phyloP scores from a whole-genome alignment of 768 basidiomycete species.

The Psilocybe sp. region DNA sequence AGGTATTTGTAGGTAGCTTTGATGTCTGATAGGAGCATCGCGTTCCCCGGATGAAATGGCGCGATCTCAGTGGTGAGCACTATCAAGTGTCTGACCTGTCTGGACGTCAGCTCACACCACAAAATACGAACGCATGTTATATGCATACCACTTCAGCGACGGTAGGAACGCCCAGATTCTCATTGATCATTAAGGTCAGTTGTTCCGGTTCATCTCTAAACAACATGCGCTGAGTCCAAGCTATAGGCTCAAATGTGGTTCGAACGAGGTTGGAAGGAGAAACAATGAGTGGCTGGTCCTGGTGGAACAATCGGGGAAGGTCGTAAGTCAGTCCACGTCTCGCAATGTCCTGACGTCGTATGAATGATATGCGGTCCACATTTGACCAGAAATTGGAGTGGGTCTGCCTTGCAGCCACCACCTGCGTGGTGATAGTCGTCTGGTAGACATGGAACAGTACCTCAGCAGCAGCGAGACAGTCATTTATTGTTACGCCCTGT shows the following conservation, averaged over 20 bases:
- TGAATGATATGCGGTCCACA: conserved; percentile 34
- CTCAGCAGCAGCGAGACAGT: neutral
- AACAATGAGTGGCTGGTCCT: conserved; percentile 6
- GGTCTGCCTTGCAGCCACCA: conserved; percentile 1
- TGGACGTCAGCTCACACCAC: neutral
- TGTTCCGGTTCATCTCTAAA: conserved; percentile 13
- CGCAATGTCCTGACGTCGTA: conserved; percentile 24
- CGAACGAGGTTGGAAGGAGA: conserved; percentile 16
- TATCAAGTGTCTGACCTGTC: conserved; percentile 13
- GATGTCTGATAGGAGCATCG: conserved; percentile 14
- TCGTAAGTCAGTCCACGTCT: conserved; percentile 10
- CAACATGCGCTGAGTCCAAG: conserved; percentile 21
- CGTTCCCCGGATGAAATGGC: conserved; percentile 5
- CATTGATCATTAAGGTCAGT: conserved; percentile 10
- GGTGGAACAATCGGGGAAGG: conserved; percentile 1
- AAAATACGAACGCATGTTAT: too few species aligned
- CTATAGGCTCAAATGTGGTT: conserved; percentile 14
- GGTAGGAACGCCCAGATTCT: conserved; percentile 15
- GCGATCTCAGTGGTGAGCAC: conserved; percentile 15
- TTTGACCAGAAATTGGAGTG: neutral
- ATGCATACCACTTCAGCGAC: conserved; percentile 19
- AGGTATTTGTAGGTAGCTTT: conserved; percentile 23
- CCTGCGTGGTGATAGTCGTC: conserved; percentile 1
- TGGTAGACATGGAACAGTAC: conserved; percentile 2
- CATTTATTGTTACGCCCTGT: neutral